Conservation (phyloP, 2,329 filamentous ascomycete species). For the Hymenoscyphus infarciens region DNA sequence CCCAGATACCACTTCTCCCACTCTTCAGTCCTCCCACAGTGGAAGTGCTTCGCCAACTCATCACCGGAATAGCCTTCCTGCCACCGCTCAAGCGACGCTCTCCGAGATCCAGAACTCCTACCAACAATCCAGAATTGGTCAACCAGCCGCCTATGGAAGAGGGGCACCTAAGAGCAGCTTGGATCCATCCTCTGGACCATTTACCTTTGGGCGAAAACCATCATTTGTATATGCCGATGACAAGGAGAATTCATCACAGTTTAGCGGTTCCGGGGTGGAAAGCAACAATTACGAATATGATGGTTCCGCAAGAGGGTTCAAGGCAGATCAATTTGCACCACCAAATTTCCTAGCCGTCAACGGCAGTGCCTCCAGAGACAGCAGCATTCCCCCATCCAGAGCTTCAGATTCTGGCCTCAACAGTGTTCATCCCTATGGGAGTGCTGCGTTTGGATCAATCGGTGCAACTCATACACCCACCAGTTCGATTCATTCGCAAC, state of each 20-base stretch:
- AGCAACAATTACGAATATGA: conserved; percentile 29
- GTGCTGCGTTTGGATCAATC: conserved; percentile 31
- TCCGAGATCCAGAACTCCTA: conserved; percentile 42
- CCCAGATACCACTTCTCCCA: conserved; percentile 43
- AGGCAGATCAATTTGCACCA: conserved; percentile 34
- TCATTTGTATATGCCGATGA: conserved; percentile 31
- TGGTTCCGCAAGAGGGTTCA: conserved; percentile 21
- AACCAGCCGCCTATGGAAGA: conserved; percentile 36
- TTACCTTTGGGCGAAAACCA: conserved; percentile 37
- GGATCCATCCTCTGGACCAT: conserved; percentile 44
- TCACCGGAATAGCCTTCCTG: conserved; percentile 47
- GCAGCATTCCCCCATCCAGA: conserved; percentile 53
- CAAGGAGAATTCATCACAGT: conserved; percentile 32
- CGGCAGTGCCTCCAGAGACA: conserved; percentile 48
- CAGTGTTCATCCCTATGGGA: conserved; percentile 24
- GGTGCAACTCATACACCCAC: conserved; percentile 38
- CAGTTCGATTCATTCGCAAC: conserved; percentile 47
- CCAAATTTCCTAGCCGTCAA: conserved; percentile 45
- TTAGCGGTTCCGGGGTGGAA: conserved; percentile 14
- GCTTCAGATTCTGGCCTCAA: conserved; percentile 45
- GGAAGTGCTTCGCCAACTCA: conserved; percentile 58
- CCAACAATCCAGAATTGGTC: conserved; percentile 45
- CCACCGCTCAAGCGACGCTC: conserved; percentile 35
- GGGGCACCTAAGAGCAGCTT: conserved; percentile 40
- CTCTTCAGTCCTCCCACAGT: conserved; percentile 42